A percentile compares a stretch with the other conserved stretches of the same genome.
Conservation (phyloP, 106 monocot species). For the Phalaenopsis equestris region DNA sequence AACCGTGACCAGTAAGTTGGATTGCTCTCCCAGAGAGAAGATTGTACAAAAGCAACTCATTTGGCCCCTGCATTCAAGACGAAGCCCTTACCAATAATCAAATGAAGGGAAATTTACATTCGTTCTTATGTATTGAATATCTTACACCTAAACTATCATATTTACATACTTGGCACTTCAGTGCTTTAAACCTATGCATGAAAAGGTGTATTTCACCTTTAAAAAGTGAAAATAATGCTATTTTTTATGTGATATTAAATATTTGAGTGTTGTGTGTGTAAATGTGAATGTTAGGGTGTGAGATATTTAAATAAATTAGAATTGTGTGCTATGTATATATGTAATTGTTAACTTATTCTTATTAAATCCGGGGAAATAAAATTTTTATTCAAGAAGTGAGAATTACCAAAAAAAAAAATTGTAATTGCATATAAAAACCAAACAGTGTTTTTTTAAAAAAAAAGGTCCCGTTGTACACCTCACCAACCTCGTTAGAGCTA, state of each 20-base stretch:
- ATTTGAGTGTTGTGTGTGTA: too few species aligned
- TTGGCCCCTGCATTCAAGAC: slow-evolving; percentile 53
- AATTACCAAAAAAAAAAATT: background rate
- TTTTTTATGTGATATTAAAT: too few species aligned
- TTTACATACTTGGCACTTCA: too few species aligned
- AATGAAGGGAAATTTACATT: background rate
- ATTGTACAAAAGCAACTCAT: slow-evolving; percentile 81
- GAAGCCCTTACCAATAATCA: background rate
- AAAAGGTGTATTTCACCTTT: too few species aligned
- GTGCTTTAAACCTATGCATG: too few species aligned
- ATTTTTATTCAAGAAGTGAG: background rate
- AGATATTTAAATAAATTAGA: too few species aligned
- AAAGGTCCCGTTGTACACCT: background rate
- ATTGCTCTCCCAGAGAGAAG: slow-evolving; percentile 74
- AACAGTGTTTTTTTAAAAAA: background rate
- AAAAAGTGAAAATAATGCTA: too few species aligned
- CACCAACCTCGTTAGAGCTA: slow-evolving; percentile 73
- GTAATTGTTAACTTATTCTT: background rate
- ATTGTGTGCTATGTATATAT: too few species aligned
- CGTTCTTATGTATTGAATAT: too few species aligned
- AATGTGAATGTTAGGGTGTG: too few species aligned
- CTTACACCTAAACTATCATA: too few species aligned
- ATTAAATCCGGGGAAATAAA: background rate
- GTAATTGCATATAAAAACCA: background rate
- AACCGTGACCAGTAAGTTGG: slow-evolving; percentile 68